Evolutionary conservation across 2,329 filamentous ascomycete genomes (phyloP).

Genomic region (Lachnum nothofagi): DNA sequence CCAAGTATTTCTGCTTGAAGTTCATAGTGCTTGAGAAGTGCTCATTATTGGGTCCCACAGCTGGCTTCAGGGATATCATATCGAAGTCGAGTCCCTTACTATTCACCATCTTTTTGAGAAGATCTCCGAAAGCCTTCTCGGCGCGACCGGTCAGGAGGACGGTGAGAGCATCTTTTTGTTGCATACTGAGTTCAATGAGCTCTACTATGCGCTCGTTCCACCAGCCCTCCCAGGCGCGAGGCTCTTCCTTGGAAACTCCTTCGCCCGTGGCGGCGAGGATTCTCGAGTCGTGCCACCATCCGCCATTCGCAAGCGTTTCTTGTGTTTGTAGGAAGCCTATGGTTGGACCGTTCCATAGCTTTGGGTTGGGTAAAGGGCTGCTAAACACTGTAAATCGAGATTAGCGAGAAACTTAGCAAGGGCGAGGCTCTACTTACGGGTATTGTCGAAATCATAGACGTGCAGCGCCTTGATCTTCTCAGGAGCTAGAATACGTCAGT

Average conservation of each 20-base stretch:
- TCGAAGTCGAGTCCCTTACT: conserved; percentile 82
- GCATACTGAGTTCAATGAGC: conserved; percentile 72
- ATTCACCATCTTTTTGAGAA: conserved; percentile 74
- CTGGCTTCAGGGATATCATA: conserved; percentile 81
- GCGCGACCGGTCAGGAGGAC: conserved; percentile 83
- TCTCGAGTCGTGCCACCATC: conserved; percentile 93
- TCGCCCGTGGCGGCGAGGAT: conserved; percentile 83
- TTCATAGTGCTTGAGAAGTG: conserved; percentile 76
- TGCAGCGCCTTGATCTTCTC: conserved; percentile 74
- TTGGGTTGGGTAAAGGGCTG: conserved; percentile 81
- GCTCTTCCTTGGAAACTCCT: conserved; percentile 75
- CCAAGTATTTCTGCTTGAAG: conserved; percentile 86
- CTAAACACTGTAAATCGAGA: conserved; percentile 65
- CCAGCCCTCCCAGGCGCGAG: conserved; percentile 81
- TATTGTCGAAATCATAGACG: conserved; percentile 98
- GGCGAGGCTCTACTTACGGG: conserved; percentile 51
- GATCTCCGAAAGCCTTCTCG: conserved; percentile 68
- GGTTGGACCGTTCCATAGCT: conserved; percentile 76
- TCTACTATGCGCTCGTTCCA: conserved; percentile 91
- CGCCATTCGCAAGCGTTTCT: conserved; percentile 73
- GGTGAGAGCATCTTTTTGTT: conserved; percentile 77
- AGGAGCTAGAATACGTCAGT: conserved; percentile 41
- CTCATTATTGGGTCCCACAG: conserved; percentile 73
- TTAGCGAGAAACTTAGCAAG: conserved; percentile 8
- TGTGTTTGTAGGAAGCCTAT: conserved; percentile 71